These are phyloP conservation scores for Pelargonium myrrhifolium DNA, from an alignment of 441 rosid species.

Conservation along the genomic window DNA sequence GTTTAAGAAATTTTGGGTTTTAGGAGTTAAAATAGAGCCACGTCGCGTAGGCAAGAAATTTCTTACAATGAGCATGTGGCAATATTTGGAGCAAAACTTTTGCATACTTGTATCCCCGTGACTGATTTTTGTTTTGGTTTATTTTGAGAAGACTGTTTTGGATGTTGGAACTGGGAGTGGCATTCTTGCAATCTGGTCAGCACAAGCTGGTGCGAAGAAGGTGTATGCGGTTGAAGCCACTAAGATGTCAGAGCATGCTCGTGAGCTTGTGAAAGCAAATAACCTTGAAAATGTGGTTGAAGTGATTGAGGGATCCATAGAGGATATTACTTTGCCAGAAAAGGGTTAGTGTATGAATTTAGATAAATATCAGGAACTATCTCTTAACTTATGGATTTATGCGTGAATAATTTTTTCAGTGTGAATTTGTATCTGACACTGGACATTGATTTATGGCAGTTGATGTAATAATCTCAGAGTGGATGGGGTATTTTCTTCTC, in stretches of 20 bases:
- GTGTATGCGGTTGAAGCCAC: constrained; percentile 97
- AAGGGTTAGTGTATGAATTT: constrained; percentile 41
- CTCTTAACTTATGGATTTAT: neutral
- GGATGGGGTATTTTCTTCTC: constrained; percentile 98
- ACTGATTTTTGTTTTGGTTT: constrained; percentile 3
- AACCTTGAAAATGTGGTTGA: constrained; percentile 64
- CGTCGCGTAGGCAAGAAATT: neutral
- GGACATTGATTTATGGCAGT: constrained; percentile 41
- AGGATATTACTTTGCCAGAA: constrained; percentile 77
- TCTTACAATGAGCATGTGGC: neutral
- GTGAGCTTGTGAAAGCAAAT: constrained; percentile 63
- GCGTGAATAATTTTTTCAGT: neutral
- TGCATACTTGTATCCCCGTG: neutral
- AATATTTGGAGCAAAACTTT: neutral
- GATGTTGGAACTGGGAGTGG: constrained; percentile 99
- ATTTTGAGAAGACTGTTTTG: constrained; percentile 54
- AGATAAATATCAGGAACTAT: neutral
- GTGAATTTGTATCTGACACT: constrained; percentile 5
- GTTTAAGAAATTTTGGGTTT: neutral
- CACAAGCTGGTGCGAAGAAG: constrained; percentile 95
- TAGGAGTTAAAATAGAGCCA: neutral
- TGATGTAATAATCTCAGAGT: constrained; percentile 95
- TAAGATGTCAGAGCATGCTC: constrained; percentile 89
- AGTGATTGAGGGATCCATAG: constrained; percentile 80
- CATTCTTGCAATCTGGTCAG: constrained; percentile 97